Evolutionary conservation across 441 rosid genomes (phyloP), one percentile per base, ranked within the genome.

Genomic region (Macaranga tanarius): DNA sequence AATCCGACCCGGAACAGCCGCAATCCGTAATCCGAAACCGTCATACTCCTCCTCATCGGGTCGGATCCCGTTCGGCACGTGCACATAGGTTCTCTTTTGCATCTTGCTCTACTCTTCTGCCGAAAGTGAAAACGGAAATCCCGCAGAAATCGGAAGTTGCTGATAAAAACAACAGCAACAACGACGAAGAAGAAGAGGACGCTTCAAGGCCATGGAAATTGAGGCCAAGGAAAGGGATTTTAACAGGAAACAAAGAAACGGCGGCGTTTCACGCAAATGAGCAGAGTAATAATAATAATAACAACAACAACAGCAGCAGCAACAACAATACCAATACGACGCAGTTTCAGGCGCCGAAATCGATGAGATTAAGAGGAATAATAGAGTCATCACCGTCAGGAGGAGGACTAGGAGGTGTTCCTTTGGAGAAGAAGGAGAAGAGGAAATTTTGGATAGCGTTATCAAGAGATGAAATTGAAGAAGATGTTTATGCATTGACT

Each of bases 401-500:
- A 84, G 80, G 75, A 78, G 20, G 80, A 80, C 38, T 75, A 69
- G 84, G 89, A 79, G 40, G 83, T 58, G 80, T 65, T 61, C 74
- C 65, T 20, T 78, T 61, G n/a, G 92, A 86, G 77, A 84, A 57
- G 87, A 84, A 76, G 79, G 91, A 85, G 81, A 89, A 87, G 81
- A 87, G 52, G 74, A 87, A 84, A 84, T 83, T 94, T 25, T 87
- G 96, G 95, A 72, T 94, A 1, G 79, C 97, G 62, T 79, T 92
- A 25, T 87, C 95, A 2, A 76, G 84, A 74, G 98, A 94, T 2
- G 95, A 94, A 83, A 89, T 94, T 67, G 98, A 94, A 72, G 98
- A 94, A 74, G 98, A 94, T 74, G 61, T 94, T 65, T 94, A 88
- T 72, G 69, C 85, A 71, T 80, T 92, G 90, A 89, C 96, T 28